Evolutionary conservation across 1,284 basidiomycete genomes (phyloP), one percentile per base, ranked within the genome.

Genomic region (Irpex sp.): DNA sequence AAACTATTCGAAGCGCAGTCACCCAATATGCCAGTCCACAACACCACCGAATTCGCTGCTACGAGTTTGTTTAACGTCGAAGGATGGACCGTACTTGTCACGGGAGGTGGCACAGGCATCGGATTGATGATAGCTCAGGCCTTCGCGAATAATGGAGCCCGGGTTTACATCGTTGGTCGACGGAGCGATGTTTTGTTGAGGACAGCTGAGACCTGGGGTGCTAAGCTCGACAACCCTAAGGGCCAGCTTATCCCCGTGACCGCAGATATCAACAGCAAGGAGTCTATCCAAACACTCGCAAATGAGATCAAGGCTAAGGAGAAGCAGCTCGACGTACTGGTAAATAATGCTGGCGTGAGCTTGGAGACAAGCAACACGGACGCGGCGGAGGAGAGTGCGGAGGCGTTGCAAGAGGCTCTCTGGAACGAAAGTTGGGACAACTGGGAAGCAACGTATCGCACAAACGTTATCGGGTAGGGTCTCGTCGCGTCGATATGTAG

Each of bases 91-190:
- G 70, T 66, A 57, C 70, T 79, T 62, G 74, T 79, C 61, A 77
- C 79, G 6, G 79, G 79, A 37, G 78, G 79, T 38, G 77, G 72
- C 58, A 77, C 75, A 1, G 79, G 78, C 9, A 78, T 80, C 61
- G 77, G 77, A 4, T 72, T 79, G 40, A 78, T 78, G 77, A 76
- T 78, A 57, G 72, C 77, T 0, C 74, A 76, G 54, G 74, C 75
- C 2, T 73, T 80, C 60, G 74, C 78, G 15, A 77, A 77, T 63
- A 79, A 79, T 64, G 76, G 78, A 48, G 79, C 79, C 11, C 73
- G 72, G 21, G 79, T 81, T 5, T 80, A 76, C 64, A 76, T 76
- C 62, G 69, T 71, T 19, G 69, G 72, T 11, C 74, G 74, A 13
- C 72, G 74, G 40, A 48, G 59, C 26, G 73, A 75, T 1, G 68